Evolutionary conservation across 192 early-diverging fungal genomes (phyloP), one percentile per base, ranked within the genome.

Genomic region (Gamsiella multidivaricata): DNA sequence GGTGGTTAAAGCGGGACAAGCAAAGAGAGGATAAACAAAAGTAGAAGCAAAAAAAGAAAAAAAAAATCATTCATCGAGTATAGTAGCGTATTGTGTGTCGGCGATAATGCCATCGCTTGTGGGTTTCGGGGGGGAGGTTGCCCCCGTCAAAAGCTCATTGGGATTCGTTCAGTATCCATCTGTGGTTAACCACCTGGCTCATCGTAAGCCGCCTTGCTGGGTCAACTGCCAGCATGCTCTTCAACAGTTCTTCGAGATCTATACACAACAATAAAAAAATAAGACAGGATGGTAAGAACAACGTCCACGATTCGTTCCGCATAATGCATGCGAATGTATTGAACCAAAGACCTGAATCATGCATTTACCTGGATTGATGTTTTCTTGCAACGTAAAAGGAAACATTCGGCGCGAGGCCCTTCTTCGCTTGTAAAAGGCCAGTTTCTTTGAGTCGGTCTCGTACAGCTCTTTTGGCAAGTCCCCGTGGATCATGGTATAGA

Each of bases 191-290:
- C 14, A 73, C 70, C 47, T 73, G 54, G 18, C 45, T 58, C 70
- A 73, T 73, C 8, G 70, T 59, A 4, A 73, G 54, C 5, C 70
- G 61, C 14, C 62, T 25, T n/a, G 61, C 39, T 18, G 70, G 70
- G 36, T 73, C 62, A 15, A 73, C 70, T 6, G 70, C 70, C 54
- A 73, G 54, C 70, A 73, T 73, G 29, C 59, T 57, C 49, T 73
- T 56, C 39, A 73, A 31, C 23, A 73, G 56, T 33, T 73, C 70
- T 29, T 60, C 65, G 32, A 73, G 55, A 22, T 73, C 69, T 67
- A 17, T 43, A 52, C 33, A 20, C 10, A 18, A 43, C 51, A 62
- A 23, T 15, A 62, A 51, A 39, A 25, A 33, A 61, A 58, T 5
- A 25, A 42, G 23, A 43, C 12, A 9, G 28, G 33, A 58, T 2